Conservation (phyloP, 2,329 filamentous ascomycete species). For the Sporothrix dimorphospora region DNA sequence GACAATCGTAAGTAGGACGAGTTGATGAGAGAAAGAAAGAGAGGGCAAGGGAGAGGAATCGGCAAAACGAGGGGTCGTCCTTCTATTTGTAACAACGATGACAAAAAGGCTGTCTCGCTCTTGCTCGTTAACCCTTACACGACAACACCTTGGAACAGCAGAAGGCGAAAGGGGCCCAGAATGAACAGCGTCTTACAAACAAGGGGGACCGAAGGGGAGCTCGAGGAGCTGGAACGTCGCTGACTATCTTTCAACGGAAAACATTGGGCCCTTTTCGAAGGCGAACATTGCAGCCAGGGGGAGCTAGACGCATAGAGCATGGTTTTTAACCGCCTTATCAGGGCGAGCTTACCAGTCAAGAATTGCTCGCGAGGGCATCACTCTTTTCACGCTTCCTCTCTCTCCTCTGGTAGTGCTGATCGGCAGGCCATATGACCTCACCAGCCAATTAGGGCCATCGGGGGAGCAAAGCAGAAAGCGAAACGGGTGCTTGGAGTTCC, state of each 20-base stretch:
- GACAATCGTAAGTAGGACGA: neutral
- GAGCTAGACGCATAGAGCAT: neutral
- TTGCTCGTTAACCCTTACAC: neutral
- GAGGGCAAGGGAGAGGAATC: neutral
- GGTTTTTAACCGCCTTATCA: neutral
- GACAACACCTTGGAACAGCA: neutral
- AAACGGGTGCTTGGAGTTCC: neutral
- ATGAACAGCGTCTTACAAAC: neutral
- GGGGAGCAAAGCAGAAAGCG: neutral
- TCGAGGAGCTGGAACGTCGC: neutral
- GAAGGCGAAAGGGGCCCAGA: neutral
- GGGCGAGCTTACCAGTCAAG: neutral
- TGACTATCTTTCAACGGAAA: neutral
- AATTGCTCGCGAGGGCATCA: neutral
- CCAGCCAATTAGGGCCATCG: slow-evolving; percentile 6
- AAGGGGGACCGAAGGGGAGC: neutral
- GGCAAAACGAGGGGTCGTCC: neutral
- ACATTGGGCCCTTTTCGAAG: neutral
- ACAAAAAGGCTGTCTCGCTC: neutral
- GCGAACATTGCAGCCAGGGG: neutral
- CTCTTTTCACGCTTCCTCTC: neutral
- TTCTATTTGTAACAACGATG: slow-evolving; percentile 7
- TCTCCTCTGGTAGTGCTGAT: slow-evolving; percentile 1
- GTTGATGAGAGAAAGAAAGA: neutral
- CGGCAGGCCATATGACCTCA: slow-evolving; percentile 23